Evolutionary conservation across 306 rosid genomes (phyloP), one percentile per base, ranked within the genome.

Genomic region (Castanea crenata): DNA sequence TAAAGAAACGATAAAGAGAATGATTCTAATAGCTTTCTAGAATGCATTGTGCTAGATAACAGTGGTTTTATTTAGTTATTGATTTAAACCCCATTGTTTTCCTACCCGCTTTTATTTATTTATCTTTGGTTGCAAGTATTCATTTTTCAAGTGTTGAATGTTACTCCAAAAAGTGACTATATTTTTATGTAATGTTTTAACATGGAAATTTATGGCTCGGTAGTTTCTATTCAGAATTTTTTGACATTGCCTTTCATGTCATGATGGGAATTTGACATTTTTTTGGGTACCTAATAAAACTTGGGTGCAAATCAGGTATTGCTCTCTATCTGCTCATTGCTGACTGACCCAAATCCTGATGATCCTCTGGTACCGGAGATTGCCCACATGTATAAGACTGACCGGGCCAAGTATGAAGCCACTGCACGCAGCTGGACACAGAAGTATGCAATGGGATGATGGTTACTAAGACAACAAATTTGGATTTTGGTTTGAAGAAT

Each of bases 391-490:
- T 91, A 91, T 87, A 91, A 91, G 88, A 91, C 89, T 0, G 91
- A 89, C 74, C 83, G 89, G 76, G 78, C 89, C 78, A 91, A 89
- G 87, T 91, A 91, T 25, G 96, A 91, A 79, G 73, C 88, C 18
- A 91, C 91, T 44, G 96, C 96, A 11, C 91, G 96, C 68, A 89
- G 90, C 90, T 91, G 96, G 96, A 89, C 96, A 79, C 91, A 89
- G 79, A 91, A 91, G 87, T 89, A 91, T 74, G 93, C 96, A 73
- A 91, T 91, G 96, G 92, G 88, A 78, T 83, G 86, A 83, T 79
- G 49, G 61, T 32, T 74, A 69, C 74, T 75, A 71, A 12, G 75
- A 76, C 8, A 44, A 55, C 74, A 82, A 80, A 80, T 44, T 69
- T 77, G 46, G 71, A 79, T 65, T 71, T 34, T 67, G 62, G 63